Conservation (phyloP, 2,329 filamentous ascomycete species). For the Didymella glomerata region DNA sequence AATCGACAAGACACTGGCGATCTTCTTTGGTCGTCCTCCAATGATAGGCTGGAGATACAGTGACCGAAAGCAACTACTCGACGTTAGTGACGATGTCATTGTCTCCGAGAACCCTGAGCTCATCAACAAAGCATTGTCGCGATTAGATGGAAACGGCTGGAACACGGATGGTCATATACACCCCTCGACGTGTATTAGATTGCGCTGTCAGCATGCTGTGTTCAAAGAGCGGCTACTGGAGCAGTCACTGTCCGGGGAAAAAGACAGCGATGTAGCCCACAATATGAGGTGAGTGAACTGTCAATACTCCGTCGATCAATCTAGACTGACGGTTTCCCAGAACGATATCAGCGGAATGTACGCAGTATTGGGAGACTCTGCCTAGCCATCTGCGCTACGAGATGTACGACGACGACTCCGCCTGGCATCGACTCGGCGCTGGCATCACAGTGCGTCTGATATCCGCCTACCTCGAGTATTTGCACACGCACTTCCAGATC, state of each 20-base stretch:
- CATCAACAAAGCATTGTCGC: slow-evolving; percentile 38
- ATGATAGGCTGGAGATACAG: slow-evolving; percentile 48
- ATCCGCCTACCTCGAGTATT: slow-evolving; percentile 45
- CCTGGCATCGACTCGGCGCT: slow-evolving; percentile 40
- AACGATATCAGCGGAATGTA: slow-evolving; percentile 39
- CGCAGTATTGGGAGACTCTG: slow-evolving; percentile 39
- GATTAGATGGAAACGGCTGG: slow-evolving; percentile 44
- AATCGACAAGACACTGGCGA: slow-evolving; percentile 46
- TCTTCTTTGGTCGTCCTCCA: slow-evolving; percentile 48
- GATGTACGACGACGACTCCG: slow-evolving; percentile 44
- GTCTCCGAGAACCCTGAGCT: slow-evolving; percentile 35
- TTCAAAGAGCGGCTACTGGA: slow-evolving; percentile 47
- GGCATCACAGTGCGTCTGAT: slow-evolving; percentile 40
- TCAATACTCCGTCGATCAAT: too few species aligned
- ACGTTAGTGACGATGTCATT: slow-evolving; percentile 42
- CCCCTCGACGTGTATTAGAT: slow-evolving; percentile 39
- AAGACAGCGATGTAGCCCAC: slow-evolving; percentile 38
- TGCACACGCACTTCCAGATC: slow-evolving; percentile 47
- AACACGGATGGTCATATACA: slow-evolving; percentile 40
- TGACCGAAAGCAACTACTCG: slow-evolving; percentile 43
- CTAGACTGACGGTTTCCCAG: slow-evolving; percentile 25
- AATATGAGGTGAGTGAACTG: slow-evolving; percentile 40
- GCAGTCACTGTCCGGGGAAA: slow-evolving; percentile 44
- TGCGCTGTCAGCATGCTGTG: slow-evolving; percentile 38
- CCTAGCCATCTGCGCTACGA: slow-evolving; percentile 48